Evolutionary conservation across 1,139 yeast genomes (phyloP), one percentile per base, ranked within the genome.

Genomic region (Saccharomyces hybrid): DNA sequence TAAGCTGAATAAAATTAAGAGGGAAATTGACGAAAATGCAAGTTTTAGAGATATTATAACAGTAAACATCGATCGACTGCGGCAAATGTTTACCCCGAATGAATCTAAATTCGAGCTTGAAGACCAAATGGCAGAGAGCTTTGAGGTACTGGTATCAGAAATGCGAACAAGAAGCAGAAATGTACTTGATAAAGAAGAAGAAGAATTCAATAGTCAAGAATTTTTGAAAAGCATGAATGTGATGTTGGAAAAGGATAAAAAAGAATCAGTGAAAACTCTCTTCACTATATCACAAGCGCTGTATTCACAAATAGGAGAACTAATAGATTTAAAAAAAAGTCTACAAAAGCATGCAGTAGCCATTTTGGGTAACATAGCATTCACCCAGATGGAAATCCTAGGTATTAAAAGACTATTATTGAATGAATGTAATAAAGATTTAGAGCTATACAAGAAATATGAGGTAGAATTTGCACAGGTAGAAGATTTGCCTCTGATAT

Each of bases 401-500:
- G 60, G 61, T 8, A 54, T 66, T 9, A 64, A 65, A 30, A 69
- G 67, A 20, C 64, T 67, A 23, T 61, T 81, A 50, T 62, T 71
- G 9, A 57, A 59, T 11, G 68, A 70, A 2, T 60, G 75, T 42
- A 68, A 67, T 46, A 62, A 61, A 7, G 64, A 65, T 30, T 61
- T 78, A 41, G 70, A 70, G 59, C 51, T 68, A 63, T 64, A 78
- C 66, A 76, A 83, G 71, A 65, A 72, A 51, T 53, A 72, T 68
- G 78, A 79, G 68, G 63, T 72, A 38, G 54, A 66, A 53, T 72
- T 80, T 11, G 79, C 80, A 16, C 73, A 73, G 44, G 83, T 88
- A 1, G 78, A 84, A 16, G 97, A 89, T 66, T 68, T 90, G 52
- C 97, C 98, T 0, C 72, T 88, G 46, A 71, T 89, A 1, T 88